phyloP scores from a whole-genome alignment of 1,284 basidiomycete species.

The Psilocybe mexicana region DNA sequence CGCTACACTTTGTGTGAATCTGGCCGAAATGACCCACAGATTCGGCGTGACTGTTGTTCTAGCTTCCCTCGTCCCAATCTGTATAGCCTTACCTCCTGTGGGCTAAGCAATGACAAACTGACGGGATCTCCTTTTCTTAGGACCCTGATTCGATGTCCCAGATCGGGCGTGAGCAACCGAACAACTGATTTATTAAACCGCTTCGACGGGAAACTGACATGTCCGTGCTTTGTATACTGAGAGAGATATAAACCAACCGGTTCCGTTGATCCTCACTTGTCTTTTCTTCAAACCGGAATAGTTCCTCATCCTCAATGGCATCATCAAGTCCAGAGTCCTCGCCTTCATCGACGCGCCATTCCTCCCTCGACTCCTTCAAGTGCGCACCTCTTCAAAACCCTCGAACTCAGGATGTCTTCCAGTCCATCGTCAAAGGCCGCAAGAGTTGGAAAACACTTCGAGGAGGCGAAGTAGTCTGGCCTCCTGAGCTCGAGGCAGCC shows the following conservation, averaged over 20 bases:
- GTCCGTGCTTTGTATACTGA: constrained; percentile 21
- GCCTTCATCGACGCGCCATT: constrained; percentile 22
- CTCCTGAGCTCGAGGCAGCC: constrained; percentile 72
- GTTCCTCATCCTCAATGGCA: constrained; percentile 19
- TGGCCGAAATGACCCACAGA: constrained; percentile 24
- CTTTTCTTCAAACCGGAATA: constrained; percentile 16
- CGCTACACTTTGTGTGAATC: constrained; percentile 22
- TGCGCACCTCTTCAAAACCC: constrained; percentile 29
- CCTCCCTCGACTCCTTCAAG: constrained; percentile 24
- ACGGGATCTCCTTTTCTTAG: constrained; percentile 26
- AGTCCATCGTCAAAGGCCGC: constrained; percentile 64
- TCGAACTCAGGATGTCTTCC: constrained; percentile 52
- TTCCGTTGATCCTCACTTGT: constrained; percentile 23
- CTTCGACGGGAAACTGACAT: constrained; percentile 27
- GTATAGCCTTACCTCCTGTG: constrained; percentile 36
- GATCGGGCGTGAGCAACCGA: constrained; percentile 28
- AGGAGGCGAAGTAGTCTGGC: constrained; percentile 74
- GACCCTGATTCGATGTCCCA: constrained; percentile 27
- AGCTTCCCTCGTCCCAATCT: constrained; percentile 25
- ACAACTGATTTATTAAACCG: constrained; percentile 27
- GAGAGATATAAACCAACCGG: constrained; percentile 32
- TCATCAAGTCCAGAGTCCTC: constrained; percentile 22
- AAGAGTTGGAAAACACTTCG: constrained; percentile 75
- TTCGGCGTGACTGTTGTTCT: constrained; percentile 23
- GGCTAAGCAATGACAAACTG: constrained; percentile 30